Base-by-base conservation (phyloP, 2,329 filamentous ascomycete species). In the Byssothecium circinans region DNA sequence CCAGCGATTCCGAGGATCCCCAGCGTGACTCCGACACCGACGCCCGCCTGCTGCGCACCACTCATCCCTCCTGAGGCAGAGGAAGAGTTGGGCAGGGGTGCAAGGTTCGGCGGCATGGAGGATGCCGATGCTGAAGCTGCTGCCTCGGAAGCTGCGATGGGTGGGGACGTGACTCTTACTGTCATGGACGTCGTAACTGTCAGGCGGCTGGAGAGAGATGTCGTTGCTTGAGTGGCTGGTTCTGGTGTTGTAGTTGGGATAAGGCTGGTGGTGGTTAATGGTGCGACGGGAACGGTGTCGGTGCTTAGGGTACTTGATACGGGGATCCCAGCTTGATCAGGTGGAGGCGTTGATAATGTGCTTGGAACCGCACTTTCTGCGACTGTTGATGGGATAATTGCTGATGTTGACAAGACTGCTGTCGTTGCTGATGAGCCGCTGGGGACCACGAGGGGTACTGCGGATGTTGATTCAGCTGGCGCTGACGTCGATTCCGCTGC, bases 1-100 rank as follows among this genome's bases (percentile, higher is more conserved):
- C 44, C 37, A 0, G 39, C 52, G 10, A 58, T 15, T 6, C 43
- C 41, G 17, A 62, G 27, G 8, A 60, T 19, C 2, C 49, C 52
- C 12, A 61, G 51, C 1, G 54, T 54, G 19, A 61, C 32, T 14
- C 60, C 56, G 18, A 61, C 38, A 1, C 58, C 59, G 14, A 62
- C 37, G 2, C 56, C 59, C 3, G 56, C 54, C 37, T 47, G 48
- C 6, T 49, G 47, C 4, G 50, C 50, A 10, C 41, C 23, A 29
- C 40, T 49, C 49, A 53, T 49, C 6, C 29, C 29, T 32, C 6
- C 10, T 2, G 51, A 29, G 11, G 18, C 25, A 18, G 33, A 41
- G 4, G 50, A 23, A 19, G 45, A 41, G 15, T 53, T 46, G 18
- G 54, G 47, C 6, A 56, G 34, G 2, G 56, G 52, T 14, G 54